Evolutionary conservation across 1,284 basidiomycete species (phyloP).

Genomic region (Malassezia vespertilionis): DNA sequence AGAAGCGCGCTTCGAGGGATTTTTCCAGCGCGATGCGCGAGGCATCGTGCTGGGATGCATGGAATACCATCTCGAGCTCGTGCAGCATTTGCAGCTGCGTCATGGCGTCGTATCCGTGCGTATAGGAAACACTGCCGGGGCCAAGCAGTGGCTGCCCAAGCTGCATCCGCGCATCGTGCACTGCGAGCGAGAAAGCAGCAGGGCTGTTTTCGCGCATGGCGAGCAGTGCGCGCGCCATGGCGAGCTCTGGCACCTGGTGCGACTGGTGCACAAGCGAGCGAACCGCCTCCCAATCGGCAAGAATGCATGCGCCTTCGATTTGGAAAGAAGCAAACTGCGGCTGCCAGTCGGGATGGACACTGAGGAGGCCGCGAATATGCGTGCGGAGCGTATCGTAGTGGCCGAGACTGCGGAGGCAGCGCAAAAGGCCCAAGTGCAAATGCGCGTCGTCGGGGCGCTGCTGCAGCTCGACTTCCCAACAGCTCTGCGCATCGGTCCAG

Average conservation of each 20-base stretch:
- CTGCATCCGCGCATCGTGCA: slow-evolving; percentile 61
- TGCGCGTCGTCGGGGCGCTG: slow-evolving; percentile 76
- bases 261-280: slow-evolving; percentile 47
- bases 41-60: slow-evolving; percentile 11
- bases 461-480: slow-evolving; percentile 96
- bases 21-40: slow-evolving; percentile 18
- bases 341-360: slow-evolving; percentile 75
- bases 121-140: slow-evolving; percentile 63
- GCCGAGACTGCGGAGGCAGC: slow-evolving; percentile 84
- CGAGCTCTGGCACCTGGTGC: slow-evolving; percentile 58
- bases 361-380: slow-evolving; percentile 83
- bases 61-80: slow-evolving; percentile 65
- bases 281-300: slow-evolving; percentile 71
- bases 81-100: slow-evolving; percentile 77
- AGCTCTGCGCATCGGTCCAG: slow-evolving; percentile 98
- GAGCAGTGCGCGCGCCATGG: slow-evolving; percentile 71
- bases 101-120: slow-evolving; percentile 73
- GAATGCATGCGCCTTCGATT: slow-evolving; percentile 89
- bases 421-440: slow-evolving; percentile 76
- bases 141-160: slow-evolving; percentile 73
- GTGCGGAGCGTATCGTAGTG: slow-evolving; percentile 96
- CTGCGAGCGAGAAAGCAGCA: slow-evolving; percentile 41
- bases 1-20: slow-evolving; percentile 58
- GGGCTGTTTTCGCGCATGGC: slow-evolving; percentile 59
- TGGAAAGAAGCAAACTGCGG: slow-evolving; percentile 68